Base-by-base conservation (phyloP, 805 yeast species). In the Myxozyma sirexii region DNA sequence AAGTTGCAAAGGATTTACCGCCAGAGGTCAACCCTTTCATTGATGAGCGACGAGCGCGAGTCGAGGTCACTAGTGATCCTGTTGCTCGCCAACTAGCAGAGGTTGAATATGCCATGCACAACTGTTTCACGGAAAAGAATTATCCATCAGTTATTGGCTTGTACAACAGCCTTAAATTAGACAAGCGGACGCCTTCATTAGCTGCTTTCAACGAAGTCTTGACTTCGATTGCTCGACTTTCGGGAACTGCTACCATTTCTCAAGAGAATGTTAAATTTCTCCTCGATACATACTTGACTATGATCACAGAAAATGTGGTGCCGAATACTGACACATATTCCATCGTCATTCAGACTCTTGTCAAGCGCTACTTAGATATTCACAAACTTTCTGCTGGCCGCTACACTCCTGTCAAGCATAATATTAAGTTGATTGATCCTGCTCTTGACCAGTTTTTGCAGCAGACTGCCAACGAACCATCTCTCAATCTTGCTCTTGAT, bases 401-500 rank as follows among this genome's bases (percentile, higher is more conserved):
- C 33, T 59, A 43, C 45, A 29, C 12, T 38, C 56, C 57, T 37
- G 47, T 42, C 57, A 59, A 29, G 50, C 17, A 23, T 26, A 56
- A 51, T 41, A n/a, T n/a, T 46, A 21, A 50, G 29, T 21, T 21
- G 13, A 24, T 54, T 50, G 43, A 57, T 31, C 54, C 27, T 17
- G 8, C 47, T 57, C 37, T 64, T 53, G 42, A 46, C 47, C 19
- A 5, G n/a, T n/a, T 31, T 27, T 13, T 42, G 26, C 39, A 23
- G 33, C 42, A 59, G 17, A 48, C 59, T 8, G 57, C 59, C 8
- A n/a, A 45, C 8, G 58, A 52, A 23, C 57, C 61, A 10, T 69
- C 68, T 43, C 56, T 67, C 17, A 54, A 56, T 13, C 58, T 71
- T 29, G 75, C 75, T 0, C 49, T 72, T 19, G 72, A 73, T 19